Evolutionary conservation across 441 rosid species (phyloP).

Genomic region (Bocquillonia castaneifolia): DNA sequence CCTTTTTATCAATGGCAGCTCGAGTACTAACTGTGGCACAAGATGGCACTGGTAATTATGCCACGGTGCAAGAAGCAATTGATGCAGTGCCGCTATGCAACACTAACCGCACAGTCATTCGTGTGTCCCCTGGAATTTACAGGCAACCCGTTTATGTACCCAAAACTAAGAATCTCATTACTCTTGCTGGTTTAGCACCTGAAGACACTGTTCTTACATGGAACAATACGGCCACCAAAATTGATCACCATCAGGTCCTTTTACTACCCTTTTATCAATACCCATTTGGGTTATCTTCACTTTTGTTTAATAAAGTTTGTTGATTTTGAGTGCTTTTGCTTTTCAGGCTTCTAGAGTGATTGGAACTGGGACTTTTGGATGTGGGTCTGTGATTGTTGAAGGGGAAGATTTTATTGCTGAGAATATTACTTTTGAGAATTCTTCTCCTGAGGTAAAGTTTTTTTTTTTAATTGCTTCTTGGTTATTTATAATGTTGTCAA

Average conservation of each 20-base stretch:
- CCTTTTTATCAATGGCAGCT: slow-evolving; percentile 36
- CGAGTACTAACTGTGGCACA: slow-evolving; percentile 60
- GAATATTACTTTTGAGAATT: slow-evolving; percentile 92
- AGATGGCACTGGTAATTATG: slow-evolving; percentile 63
- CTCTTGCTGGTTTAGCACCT: slow-evolving; percentile 69
- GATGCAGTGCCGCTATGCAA: slow-evolving; percentile 75
- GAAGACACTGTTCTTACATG: slow-evolving; percentile 70
- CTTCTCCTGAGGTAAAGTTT: slow-evolving; percentile 67
- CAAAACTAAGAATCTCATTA: slow-evolving; percentile 83
- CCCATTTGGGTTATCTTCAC: background rate
- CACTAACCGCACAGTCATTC: slow-evolving; percentile 60
- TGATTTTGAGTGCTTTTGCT: background rate
- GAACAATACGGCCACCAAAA: slow-evolving; percentile 77
- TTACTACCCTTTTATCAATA: background rate
- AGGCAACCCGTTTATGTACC: slow-evolving; percentile 79
- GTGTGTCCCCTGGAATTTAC: slow-evolving; percentile 76
- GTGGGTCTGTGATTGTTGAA: slow-evolving; percentile 87
- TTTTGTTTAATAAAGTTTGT: background rate
- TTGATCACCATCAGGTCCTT: slow-evolving; percentile 83
- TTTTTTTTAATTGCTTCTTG: background rate
- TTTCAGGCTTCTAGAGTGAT: slow-evolving; percentile 61
- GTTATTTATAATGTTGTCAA: too few species aligned
- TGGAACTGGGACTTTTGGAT: slow-evolving; percentile 93
- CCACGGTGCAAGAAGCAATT: slow-evolving; percentile 78
- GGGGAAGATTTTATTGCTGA: slow-evolving; percentile 96